Percentiles rank a stretch among this genome's conserved stretches.
Conservation (phyloP, 2,329 filamentous ascomycete genomes). For the Epicoccum nigrum region DNA sequence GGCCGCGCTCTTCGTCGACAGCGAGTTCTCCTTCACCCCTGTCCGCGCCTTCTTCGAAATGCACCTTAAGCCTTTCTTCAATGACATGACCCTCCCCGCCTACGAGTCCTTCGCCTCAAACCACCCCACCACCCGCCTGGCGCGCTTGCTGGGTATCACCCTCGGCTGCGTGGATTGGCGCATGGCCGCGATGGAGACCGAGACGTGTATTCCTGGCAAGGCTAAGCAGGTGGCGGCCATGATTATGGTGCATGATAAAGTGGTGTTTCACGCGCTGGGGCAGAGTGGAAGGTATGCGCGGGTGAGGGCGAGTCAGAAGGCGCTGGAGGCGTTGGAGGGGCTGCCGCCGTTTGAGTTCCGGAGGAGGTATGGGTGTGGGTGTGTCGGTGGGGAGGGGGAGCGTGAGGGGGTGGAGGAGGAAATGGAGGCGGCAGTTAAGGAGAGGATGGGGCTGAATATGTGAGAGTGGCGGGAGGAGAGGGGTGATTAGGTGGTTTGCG, state of each 20-base stretch:
- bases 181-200: conserved; percentile 40
- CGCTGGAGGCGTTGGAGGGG: conserved; percentile 58
- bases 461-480: conserved; percentile 5
- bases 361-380: conserved; percentile 67
- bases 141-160: conserved; percentile 66
- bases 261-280: conserved; percentile 67
- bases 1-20: conserved; percentile 91
- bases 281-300: conserved; percentile 77
- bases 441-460: conserved; percentile 26
- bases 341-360: conserved; percentile 65
- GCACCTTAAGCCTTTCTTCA: conserved; percentile 78
- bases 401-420: conserved; percentile 8
- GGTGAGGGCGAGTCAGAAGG: conserved; percentile 66
- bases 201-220: conserved; percentile 54
- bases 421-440: conserved; percentile 21
- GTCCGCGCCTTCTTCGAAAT: conserved; percentile 79
- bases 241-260: conserved; percentile 74
- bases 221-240: conserved; percentile 66
- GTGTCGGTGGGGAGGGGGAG: conserved; percentile 43
- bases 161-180: conserved; percentile 71
- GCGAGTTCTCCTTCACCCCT: conserved; percentile 74
- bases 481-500: no score
- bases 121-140: conserved; percentile 77
- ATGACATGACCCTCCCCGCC: conserved; percentile 71
- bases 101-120: conserved; percentile 88